phyloP scores from a whole-genome alignment of 1,284 basidiomycete species.

The Rhodotorula glutinis region DNA sequence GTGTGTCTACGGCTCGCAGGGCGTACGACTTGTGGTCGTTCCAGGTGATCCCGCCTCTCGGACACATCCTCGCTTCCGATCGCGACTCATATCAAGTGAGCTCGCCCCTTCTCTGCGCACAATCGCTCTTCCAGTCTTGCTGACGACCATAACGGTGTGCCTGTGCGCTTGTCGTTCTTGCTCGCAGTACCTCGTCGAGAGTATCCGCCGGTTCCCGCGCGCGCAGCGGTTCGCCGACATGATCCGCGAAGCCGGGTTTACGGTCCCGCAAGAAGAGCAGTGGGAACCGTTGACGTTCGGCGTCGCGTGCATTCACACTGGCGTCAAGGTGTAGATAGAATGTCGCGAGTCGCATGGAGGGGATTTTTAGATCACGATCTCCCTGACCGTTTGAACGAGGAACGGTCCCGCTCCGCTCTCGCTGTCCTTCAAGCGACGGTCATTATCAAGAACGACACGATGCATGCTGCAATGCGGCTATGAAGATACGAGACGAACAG shows the following conservation, averaged over 20 bases:
- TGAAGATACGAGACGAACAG: background rate
- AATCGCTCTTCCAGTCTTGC: background rate
- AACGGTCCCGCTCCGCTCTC: too few relatives aligned
- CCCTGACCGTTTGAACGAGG: too few relatives aligned
- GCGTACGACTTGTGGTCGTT: conserved; percentile 95
- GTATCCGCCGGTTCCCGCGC: conserved; percentile 88
- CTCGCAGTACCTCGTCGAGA: conserved; percentile 81
- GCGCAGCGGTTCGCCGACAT: conserved; percentile 87
- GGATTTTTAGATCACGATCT: too few relatives aligned
- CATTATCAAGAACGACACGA: background rate
- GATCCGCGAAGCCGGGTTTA: conserved; percentile 54
- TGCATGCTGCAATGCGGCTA: too few relatives aligned
- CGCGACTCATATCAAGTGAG: conserved; percentile 77
- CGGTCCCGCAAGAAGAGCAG: conserved; percentile 37
- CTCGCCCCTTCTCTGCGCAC: conserved; percentile 58
- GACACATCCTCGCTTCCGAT: conserved; percentile 93
- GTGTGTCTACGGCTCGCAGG: conserved; percentile 51
- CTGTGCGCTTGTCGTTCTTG: too few relatives aligned
- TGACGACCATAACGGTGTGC: too few relatives aligned
- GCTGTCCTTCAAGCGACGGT: too few relatives aligned
- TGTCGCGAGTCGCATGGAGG: background rate
- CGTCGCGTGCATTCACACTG: conserved; percentile 45
- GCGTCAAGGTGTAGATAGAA: conserved; percentile 41
- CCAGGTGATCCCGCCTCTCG: conserved; percentile 88
- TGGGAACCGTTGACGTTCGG: conserved; percentile 46